Evolutionary conservation across 257 asterid species (phyloP).

Genomic region (Thymus mandschuricus): DNA sequence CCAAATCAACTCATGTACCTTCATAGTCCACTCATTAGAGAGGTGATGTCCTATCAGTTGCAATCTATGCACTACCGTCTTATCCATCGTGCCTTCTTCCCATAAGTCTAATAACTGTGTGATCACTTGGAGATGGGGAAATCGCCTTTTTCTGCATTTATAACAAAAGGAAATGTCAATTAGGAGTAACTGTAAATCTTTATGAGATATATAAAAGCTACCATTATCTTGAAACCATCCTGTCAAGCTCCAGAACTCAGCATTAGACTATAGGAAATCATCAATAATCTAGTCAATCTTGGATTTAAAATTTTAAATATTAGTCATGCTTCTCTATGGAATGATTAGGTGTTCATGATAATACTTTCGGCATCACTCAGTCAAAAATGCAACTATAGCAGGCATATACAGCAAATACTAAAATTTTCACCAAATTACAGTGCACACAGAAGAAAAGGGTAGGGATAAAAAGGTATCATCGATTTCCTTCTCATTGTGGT

Average conservation of each 20-base stretch:
- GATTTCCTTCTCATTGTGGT: constrained; percentile 32
- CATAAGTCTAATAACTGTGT: constrained; percentile 24
- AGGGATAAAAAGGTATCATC: constrained; percentile 10
- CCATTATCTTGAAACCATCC: constrained; percentile 29
- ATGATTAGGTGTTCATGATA: constrained; percentile 28
- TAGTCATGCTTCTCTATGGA: constrained; percentile 18
- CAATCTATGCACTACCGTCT: constrained; percentile 42
- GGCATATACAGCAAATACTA: neutral
- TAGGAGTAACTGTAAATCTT: constrained; percentile 25
- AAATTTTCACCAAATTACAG: constrained; percentile 7
- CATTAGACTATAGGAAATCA: constrained; percentile 20
- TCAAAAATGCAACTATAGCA: neutral
- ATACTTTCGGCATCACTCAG: constrained; percentile 11
- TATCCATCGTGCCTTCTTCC: constrained; percentile 35
- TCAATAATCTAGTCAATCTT: constrained; percentile 29
- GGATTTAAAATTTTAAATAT: constrained; percentile 5
- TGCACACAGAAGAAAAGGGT: neutral
- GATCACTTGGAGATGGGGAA: constrained; percentile 33
- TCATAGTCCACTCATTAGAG: constrained; percentile 36
- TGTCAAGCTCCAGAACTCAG: constrained; percentile 31
- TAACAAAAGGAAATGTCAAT: constrained; percentile 20
- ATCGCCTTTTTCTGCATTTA: constrained; percentile 43
- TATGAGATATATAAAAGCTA: constrained; percentile 24
- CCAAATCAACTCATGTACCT: constrained; percentile 30
- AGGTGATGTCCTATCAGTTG: constrained; percentile 43